phyloP scores from a whole-genome alignment of 1,284 basidiomycete species.

The Ceratobasidium sp. region DNA sequence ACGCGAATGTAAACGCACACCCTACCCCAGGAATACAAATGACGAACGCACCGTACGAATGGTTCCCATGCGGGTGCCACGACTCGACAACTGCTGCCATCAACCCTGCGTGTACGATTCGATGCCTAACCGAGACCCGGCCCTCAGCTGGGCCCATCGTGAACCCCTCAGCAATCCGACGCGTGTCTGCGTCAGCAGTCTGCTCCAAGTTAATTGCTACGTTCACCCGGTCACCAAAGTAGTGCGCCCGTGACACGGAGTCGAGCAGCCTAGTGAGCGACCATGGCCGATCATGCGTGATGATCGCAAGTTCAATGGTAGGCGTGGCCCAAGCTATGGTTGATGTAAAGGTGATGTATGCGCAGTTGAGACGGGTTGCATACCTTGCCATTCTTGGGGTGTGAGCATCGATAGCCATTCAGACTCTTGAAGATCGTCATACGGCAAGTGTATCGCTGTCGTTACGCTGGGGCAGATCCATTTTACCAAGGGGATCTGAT shows the following conservation, averaged over 20 bases:
- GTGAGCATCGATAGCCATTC: slow-evolving; percentile 74
- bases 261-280: slow-evolving; percentile 73
- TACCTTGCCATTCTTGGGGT: slow-evolving; percentile 66
- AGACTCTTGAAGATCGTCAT: slow-evolving; percentile 63
- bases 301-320: slow-evolving; percentile 72
- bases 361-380: slow-evolving; percentile 45
- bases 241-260: slow-evolving; percentile 69
- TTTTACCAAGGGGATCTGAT: neutral
- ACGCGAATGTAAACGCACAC: neutral
- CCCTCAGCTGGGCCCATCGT: slow-evolving; percentile 67
- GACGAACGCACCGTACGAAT: slow-evolving; percentile 67
- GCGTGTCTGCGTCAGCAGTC: slow-evolving; percentile 70
- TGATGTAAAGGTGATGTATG: neutral
- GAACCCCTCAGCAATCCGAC: slow-evolving; percentile 62
- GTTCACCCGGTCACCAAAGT: slow-evolving; percentile 72
- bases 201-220: slow-evolving; percentile 80
- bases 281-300: slow-evolving; percentile 78
- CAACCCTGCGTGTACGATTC: slow-evolving; percentile 78
- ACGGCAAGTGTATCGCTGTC: slow-evolving; percentile 63
- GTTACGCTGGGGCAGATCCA: slow-evolving; percentile 35
- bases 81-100: slow-evolving; percentile 84
- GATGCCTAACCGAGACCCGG: slow-evolving; percentile 67
- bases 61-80: slow-evolving; percentile 79
- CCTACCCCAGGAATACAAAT: neutral
- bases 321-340: slow-evolving; percentile 76